Evolutionary conservation across 1,139 yeast genomes (phyloP), one percentile per base, ranked within the genome.

Genomic region (Citeromyces hawaiiensis): DNA sequence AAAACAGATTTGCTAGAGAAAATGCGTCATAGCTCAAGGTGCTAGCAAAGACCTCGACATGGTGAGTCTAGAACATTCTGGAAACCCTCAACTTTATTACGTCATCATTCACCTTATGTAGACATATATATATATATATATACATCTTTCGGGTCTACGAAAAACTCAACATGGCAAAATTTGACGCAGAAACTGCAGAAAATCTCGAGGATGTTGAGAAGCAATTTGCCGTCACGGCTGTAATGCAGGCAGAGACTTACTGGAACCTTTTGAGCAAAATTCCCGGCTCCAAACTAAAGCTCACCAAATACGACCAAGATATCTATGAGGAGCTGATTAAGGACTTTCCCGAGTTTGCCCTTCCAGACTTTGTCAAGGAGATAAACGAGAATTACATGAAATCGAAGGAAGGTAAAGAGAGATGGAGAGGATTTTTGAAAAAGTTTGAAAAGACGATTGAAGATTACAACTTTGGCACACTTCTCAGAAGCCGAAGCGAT

Each of bases 211-310:
- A 70, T 48, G 85, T 91, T 54, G 97, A 88, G 62, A 83, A 76
- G 71, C 96, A 88, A 64, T 91, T 91, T 55, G 97, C 98, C 39
- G 98, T 93, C 47, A 87, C 85, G 63, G 98, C 97, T 7, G 98
- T 93, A 19, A 78, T 76, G 60, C 97, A 93, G 60, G 93, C 95
- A 45, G 94, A 85, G 57, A 80, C 96, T 3, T 93, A 91, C 70
- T 91, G 96, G 96, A 69, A 70, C 40, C 64, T 93, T 44, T 62
- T 93, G 42, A 71, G 72, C 45, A 75, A 76, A 49, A 66, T 87
- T 40, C 81, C 83, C 41, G 97, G 94, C 13, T 73, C 94, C 35
- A 73, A 71, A 48, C 68, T 91, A 48, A 82, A 76, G 56, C 66
- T 91, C 46, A 86, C 96, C 40, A 71, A 75, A 54, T 70, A 63